Percentiles rank a stretch among this genome's conserved stretches.
Evolutionary conservation across 2,329 filamentous ascomycete species (phyloP).

Genomic region (Calonectria crousiana): DNA sequence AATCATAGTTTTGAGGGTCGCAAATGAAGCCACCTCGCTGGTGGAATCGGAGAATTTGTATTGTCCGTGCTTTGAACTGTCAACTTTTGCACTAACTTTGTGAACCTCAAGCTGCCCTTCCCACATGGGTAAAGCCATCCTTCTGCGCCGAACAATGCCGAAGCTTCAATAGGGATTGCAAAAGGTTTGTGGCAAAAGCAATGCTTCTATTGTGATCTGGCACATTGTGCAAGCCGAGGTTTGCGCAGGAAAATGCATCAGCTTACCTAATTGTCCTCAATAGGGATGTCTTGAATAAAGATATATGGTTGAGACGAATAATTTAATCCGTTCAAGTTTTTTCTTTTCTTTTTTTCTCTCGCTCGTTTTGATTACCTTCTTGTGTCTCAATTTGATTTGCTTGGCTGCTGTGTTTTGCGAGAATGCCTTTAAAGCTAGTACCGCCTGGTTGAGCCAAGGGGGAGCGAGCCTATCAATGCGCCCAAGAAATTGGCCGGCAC

Average conservation of each 20-base stretch:
- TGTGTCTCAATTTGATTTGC: background rate
- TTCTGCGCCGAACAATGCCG: background rate
- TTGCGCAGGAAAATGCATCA: background rate
- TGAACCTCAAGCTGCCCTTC: background rate
- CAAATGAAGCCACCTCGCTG: background rate
- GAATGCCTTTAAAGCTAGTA: background rate
- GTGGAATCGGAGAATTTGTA: background rate
- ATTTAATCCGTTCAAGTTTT: background rate
- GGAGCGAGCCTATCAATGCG: too few relatives aligned
- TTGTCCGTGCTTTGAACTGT: background rate
- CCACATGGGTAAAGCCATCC: background rate
- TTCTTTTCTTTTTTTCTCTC: too few relatives aligned
- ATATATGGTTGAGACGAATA: background rate
- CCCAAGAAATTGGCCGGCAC: background rate
- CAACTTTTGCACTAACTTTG: background rate
- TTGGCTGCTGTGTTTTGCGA: background rate
- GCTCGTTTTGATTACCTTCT: background rate
- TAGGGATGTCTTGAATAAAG: background rate
- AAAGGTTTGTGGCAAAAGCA: background rate
- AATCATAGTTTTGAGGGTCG: background rate
- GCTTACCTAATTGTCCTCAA: background rate
- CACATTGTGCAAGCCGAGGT: background rate
- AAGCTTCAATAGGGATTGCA: background rate
- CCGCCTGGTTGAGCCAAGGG: background rate
- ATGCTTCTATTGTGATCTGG: background rate